A percentile compares a stretch with the other conserved stretches of the same genome.
These are phyloP conservation scores for Vitis riparia DNA, from an alignment of 164 flowering plant species.

Conservation along the genomic window DNA sequence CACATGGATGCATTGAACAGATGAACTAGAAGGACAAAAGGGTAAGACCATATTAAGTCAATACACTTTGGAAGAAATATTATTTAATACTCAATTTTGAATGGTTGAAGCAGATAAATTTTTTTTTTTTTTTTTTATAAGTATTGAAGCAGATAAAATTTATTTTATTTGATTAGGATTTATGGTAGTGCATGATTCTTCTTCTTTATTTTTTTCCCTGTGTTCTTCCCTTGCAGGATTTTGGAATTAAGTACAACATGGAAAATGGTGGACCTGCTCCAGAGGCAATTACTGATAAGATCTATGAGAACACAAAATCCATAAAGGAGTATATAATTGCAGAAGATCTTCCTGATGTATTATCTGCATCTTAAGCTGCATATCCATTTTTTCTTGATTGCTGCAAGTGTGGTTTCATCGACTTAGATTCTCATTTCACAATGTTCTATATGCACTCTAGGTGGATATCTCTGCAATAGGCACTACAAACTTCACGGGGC, in stretches of 20 bases:
- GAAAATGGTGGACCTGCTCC: constrained; percentile 99
- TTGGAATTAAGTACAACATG: constrained; percentile 99
- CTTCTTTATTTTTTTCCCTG: background rate
- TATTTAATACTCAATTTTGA: too few species aligned
- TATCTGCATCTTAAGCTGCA: constrained; percentile 7
- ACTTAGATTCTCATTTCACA: background rate
- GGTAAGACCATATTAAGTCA: too few species aligned
- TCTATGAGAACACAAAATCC: constrained; percentile 80
- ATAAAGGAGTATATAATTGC: constrained; percentile 85
- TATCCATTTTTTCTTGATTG: background rate
- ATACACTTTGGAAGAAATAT: too few species aligned
- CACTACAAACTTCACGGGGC: constrained; percentile 72
- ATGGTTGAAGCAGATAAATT: too few species aligned
- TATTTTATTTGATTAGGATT: background rate
- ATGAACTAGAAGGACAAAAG: too few species aligned
- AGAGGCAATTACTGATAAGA: constrained; percentile 87
- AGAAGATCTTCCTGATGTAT: constrained; percentile 84
- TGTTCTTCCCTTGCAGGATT: constrained; percentile 57
- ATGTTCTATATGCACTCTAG: constrained; percentile 33
- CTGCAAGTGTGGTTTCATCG: background rate
- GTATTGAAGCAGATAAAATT: too few species aligned
- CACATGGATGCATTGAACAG: too few species aligned
- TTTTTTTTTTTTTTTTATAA: too few species aligned
- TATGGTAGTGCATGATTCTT: background rate
- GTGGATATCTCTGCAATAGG: constrained; percentile 71